Evolutionary conservation across 2,329 filamentous ascomycete genomes (phyloP).

Genomic region (Talaromyces sp.): DNA sequence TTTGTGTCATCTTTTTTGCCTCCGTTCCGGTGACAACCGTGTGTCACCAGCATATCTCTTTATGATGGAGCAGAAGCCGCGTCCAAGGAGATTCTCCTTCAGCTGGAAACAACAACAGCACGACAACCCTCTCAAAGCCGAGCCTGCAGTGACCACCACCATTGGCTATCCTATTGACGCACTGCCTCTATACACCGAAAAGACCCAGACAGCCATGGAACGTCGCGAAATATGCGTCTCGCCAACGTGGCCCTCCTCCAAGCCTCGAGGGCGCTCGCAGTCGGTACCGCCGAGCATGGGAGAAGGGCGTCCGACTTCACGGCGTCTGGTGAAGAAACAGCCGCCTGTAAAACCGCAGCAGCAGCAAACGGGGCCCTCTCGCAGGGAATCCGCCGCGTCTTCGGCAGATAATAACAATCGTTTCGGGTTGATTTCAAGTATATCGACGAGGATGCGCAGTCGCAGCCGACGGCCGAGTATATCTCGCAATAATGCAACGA

Average conservation of each 20-base stretch:
- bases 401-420: slow-evolving; percentile 15
- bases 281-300: slow-evolving; percentile 2
- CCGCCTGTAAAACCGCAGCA: slow-evolving; percentile 16
- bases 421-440: slow-evolving; percentile 16
- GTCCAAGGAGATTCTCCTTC: slow-evolving; percentile 9
- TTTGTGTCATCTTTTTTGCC: not conserved
- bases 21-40: not conserved
- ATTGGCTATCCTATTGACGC: slow-evolving; percentile 8
- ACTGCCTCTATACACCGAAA: not conserved
- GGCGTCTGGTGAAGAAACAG: slow-evolving; percentile 31
- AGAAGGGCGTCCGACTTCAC: slow-evolving; percentile 18
- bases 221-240: slow-evolving; percentile 14
- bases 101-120: slow-evolving; percentile 1
- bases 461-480: slow-evolving; percentile 5
- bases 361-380: slow-evolving; percentile 16
- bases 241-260: slow-evolving; percentile 13
- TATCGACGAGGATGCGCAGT: slow-evolving; percentile 5
- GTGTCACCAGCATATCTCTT: too few relatives aligned
- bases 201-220: slow-evolving; percentile 1
- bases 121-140: not conserved
- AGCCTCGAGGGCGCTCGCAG: slow-evolving; percentile 12
- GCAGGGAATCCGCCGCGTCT: slow-evolving; percentile 25
- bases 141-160: slow-evolving; percentile 1
- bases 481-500: not conserved
- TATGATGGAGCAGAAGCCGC: not conserved